These are phyloP conservation scores for Thermomyces lanuginosus DNA, from an alignment of 2,329 filamentous ascomycete genomes.

Conservation along the genomic window DNA sequence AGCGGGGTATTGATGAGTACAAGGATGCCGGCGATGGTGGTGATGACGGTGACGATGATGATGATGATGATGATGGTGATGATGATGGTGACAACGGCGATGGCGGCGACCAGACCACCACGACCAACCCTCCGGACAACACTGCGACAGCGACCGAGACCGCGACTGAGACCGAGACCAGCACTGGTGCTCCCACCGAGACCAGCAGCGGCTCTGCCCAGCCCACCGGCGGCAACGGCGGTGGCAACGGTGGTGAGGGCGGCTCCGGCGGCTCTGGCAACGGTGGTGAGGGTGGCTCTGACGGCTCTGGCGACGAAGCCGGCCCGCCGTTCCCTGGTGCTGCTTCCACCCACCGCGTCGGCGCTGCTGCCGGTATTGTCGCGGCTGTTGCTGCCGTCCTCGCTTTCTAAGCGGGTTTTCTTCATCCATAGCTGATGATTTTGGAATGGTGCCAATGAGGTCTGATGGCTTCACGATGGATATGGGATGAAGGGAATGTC, in stretches of 20 bases:
- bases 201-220: slow-evolving; percentile 4
- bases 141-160: slow-evolving; percentile 3
- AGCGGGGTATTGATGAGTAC: slow-evolving; percentile 17
- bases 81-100: slow-evolving; percentile 12
- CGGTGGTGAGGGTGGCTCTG: slow-evolving; percentile 3
- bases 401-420: slow-evolving; percentile 10
- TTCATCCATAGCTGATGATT: too few relatives aligned
- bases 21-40: too few relatives aligned
- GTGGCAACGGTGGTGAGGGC: slow-evolving; percentile 3
- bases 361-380: slow-evolving; percentile 7
- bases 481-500: too few relatives aligned
- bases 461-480: too few relatives aligned
- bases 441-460: too few relatives aligned
- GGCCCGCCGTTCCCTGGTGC: slow-evolving; percentile 7
- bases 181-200: slow-evolving; percentile 2
- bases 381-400: slow-evolving; percentile 9
- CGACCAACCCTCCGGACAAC: neutral
- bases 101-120: slow-evolving; percentile 2
- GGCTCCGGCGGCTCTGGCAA: slow-evolving; percentile 3
- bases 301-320: too few relatives aligned
- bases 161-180: slow-evolving; percentile 3
- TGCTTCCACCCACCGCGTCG: slow-evolving; percentile 7
- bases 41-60: too few relatives aligned
- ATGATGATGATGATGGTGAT: too few relatives aligned
- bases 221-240: slow-evolving; percentile 3